Percentiles rank a stretch among this genome's conserved stretches.
Conservation (phyloP, 805 yeast species). For the Lipomyces starkeyi region DNA sequence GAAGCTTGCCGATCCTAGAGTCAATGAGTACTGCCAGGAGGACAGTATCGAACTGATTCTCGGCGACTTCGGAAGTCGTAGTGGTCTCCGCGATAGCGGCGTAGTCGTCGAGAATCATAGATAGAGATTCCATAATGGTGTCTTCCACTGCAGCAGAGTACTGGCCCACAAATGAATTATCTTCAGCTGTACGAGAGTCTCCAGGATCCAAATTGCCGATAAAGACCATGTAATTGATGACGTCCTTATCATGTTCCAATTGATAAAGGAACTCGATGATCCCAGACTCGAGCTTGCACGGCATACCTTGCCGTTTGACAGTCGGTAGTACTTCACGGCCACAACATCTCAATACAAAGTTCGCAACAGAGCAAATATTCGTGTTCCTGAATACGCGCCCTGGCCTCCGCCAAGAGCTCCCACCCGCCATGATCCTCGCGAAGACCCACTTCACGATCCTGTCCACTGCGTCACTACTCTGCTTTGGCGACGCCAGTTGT, state of each 20-base stretch:
- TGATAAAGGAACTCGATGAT: conserved; percentile 1
- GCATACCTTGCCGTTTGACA: neutral
- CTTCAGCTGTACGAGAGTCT: neutral
- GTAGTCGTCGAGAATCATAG: neutral
- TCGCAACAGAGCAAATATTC: neutral
- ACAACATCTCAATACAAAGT: neutral
- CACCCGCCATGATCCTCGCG: neutral
- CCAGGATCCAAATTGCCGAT: neutral
- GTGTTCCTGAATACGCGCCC: conserved; percentile 7
- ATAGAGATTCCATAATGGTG: neutral
- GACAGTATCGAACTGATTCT: neutral
- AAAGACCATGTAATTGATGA: neutral
- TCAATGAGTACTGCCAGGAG: neutral
- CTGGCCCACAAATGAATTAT: neutral
- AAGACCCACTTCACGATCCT: conserved; percentile 11
- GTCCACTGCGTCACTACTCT: neutral
- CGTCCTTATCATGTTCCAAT: neutral
- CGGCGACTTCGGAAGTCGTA: neutral
- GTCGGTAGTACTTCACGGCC: neutral
- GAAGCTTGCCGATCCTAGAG: conserved; percentile 1
- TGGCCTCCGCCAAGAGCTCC: neutral
- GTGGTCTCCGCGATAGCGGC: neutral
- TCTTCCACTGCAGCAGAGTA: neutral
- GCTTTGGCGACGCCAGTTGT: neutral
- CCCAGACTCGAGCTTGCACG: neutral